Evolutionary conservation across 1,139 yeast genomes (phyloP), one percentile per base, ranked within the genome.

Genomic region (Saccharomyces hybrid): DNA sequence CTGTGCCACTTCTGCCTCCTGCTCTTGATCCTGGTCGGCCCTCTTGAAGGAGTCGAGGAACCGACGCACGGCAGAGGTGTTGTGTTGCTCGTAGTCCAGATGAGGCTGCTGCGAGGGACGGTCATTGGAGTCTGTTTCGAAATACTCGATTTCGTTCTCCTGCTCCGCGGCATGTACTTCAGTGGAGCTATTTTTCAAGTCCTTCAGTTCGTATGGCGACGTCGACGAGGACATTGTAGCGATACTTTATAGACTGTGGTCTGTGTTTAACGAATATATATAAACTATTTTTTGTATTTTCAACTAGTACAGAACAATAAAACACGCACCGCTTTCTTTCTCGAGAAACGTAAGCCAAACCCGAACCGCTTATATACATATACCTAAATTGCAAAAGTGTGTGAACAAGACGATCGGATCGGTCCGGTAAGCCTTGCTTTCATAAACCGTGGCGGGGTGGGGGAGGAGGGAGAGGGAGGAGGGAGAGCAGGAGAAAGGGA

Each of bases 1-100:
- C 11, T 38, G 44, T 3, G 25, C 3, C 0, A 8, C n/a, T 19
- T 38, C 44, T 19, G 2, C n/a, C 11, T 19, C 25, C 3, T 38
- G n/a, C 44, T 38, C 8, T 19, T 3, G 7, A 11, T 6, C 25
- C 11, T 11, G n/a, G n/a, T 61, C 65, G 11, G 64, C 66, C 47
- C 67, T 59, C 51, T 62, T 66, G 54, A 68, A 68, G 25, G 69
- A 62, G 48, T 66, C 66, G 27, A 64, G 52, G 47, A 66, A 66
- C 29, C 60, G 55, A 38, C 56, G 56, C 28, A 64, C 25, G 25
- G 44, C 44, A 4, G 44, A 38, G 3, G 44, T 38, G n/a, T 38
- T 38, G 11, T 38, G 44, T 13, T 38, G 44, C n/a, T 38, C 44
- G 25, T 38, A 38, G 11, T 5, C 44, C 11, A 38, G 11, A 3